Conservation (phyloP, 345 rosid species). For the Gossypium sturtianum region DNA sequence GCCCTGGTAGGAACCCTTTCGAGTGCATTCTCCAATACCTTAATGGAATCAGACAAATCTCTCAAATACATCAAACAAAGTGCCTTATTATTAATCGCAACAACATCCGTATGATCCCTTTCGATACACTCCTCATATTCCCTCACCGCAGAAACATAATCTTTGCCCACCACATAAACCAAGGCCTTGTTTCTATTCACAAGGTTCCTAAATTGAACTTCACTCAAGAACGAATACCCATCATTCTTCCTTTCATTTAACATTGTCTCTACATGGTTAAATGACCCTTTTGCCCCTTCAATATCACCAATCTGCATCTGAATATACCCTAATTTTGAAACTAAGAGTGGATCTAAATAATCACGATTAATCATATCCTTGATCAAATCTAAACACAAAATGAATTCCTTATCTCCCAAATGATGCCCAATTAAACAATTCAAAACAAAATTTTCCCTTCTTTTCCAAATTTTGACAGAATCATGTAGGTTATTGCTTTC, state of each 20-base stretch:
- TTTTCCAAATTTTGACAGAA: constrained; percentile 59
- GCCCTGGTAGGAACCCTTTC: constrained; percentile 86
- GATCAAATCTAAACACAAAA: constrained; percentile 60
- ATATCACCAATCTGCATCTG: constrained; percentile 93
- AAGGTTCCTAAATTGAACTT: constrained; percentile 59
- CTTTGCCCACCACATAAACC: constrained; percentile 82
- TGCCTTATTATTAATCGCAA: constrained; percentile 81
- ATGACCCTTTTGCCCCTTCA: constrained; percentile 64
- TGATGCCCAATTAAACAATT: constrained; percentile 65
- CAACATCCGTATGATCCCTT: constrained; percentile 63
- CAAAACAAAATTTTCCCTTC: constrained; percentile 61
- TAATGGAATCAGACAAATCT: constrained; percentile 79
- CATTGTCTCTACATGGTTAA: constrained; percentile 49
- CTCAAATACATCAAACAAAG: constrained; percentile 91
- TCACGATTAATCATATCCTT: constrained; percentile 37
- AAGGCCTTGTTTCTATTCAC: constrained; percentile 80
- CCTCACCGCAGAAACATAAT: constrained; percentile 82
- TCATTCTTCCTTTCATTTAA: constrained; percentile 29
- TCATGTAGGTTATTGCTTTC: constrained; percentile 12
- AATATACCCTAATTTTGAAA: constrained; percentile 77
- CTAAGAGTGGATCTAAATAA: constrained; percentile 47
- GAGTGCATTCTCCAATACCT: constrained; percentile 76
- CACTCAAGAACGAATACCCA: constrained; percentile 24
- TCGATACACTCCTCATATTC: constrained; percentile 90
- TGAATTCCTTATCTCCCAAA: constrained; percentile 63